Evolutionary conservation across 192 early-diverging fungal species (phyloP).

Genomic region (Podila horticola): DNA sequence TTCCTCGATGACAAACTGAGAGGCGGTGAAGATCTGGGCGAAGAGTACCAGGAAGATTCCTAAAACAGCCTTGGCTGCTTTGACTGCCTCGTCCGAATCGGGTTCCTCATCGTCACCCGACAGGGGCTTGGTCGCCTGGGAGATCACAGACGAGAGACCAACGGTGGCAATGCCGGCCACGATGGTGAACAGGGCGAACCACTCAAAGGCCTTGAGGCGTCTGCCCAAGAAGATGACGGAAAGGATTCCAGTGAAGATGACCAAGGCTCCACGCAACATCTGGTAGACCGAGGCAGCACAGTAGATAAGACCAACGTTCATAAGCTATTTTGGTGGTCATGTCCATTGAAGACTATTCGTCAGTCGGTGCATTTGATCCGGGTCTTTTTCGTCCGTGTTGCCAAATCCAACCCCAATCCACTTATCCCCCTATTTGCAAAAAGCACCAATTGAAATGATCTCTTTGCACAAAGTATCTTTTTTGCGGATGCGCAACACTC

Average conservation of each 20-base stretch:
- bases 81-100: constrained; percentile 36
- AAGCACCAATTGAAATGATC: too few species aligned
- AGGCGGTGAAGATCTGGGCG: constrained; percentile 93
- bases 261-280: constrained; percentile 96
- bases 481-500: too few species aligned
- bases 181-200: constrained; percentile 85
- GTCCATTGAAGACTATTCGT: not conserved
- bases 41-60: constrained; percentile 88
- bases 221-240: constrained; percentile 87
- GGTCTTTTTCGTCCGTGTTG: not conserved
- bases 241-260: constrained; percentile 94
- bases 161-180: constrained; percentile 92
- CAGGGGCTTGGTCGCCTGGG: constrained; percentile 21
- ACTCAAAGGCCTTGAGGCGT: constrained; percentile 80
- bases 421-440: not conserved
- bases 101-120: constrained; percentile 34
- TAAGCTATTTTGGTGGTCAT: constrained; percentile 63
- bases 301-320: constrained; percentile 98
- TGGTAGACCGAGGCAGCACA: constrained; percentile 92
- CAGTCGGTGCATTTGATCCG: not conserved
- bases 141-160: constrained; percentile 70
- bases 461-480: too few species aligned
- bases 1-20: constrained; percentile 97
- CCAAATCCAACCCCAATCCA: not conserved
- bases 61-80: constrained; percentile 72